These are phyloP conservation scores for Arabidopsis lyrata DNA, from an alignment of 441 rosid genomes.

Conservation along the genomic window DNA sequence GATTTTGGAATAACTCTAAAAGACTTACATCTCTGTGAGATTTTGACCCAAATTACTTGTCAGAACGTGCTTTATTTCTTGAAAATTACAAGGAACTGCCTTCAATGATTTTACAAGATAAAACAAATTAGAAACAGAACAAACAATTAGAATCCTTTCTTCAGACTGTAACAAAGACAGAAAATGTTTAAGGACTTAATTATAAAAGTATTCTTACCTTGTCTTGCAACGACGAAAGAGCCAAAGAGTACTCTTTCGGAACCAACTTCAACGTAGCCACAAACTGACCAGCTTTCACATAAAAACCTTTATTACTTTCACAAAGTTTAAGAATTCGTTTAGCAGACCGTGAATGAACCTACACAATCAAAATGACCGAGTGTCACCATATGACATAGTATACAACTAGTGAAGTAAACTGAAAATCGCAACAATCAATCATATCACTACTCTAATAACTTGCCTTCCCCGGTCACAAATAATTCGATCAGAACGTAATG, in stretches of 20 bases:
- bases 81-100: constrained; percentile 84
- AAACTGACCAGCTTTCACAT: constrained; percentile 94
- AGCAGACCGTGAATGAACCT: constrained; percentile 90
- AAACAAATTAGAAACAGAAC: constrained; percentile 34
- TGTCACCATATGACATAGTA: not conserved
- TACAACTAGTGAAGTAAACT: not conserved
- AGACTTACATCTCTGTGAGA: constrained; percentile 67
- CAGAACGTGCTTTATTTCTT: constrained; percentile 66
- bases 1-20: not conserved
- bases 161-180: not conserved
- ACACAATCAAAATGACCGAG: not conserved
- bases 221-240: constrained; percentile 82
- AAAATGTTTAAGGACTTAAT: not conserved
- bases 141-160: constrained; percentile 26
- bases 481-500: not conserved
- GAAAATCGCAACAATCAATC: not conserved
- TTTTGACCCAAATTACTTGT: constrained; percentile 63
- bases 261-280: constrained; percentile 78
- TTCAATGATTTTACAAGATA: constrained; percentile 38
- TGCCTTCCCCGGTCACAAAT: not conserved
- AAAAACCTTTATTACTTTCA: constrained; percentile 85
- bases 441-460: not conserved
- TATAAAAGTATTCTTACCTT: constrained; percentile 52
- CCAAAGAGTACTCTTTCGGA: constrained; percentile 73
- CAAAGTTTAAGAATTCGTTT: constrained; percentile 71